Evolutionary conservation across 495 filamentous ascomycete genomes (phyloP), one percentile per base, ranked within the genome.

Genomic region (Pseudomonodictys pantanalensis): DNA sequence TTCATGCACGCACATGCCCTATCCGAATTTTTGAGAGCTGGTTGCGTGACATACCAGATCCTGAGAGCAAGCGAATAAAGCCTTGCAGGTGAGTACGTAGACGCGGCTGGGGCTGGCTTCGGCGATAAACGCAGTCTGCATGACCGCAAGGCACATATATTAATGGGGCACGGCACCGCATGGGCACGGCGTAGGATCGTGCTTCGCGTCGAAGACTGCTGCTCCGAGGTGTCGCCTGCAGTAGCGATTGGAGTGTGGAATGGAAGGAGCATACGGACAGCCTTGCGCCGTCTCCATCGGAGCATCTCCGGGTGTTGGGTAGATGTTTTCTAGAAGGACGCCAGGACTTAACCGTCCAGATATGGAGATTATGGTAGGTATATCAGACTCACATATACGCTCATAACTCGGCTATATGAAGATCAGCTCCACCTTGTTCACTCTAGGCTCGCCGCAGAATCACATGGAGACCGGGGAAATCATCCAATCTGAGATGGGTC

Each of bases 321-420:
- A 22, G 23, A 51, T 12, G 45, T 39, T 43, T 65, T 55, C 41
- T 54, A 39, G 56, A 65, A 44, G 47, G 28, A 20, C 15, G 12
- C 20, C 23, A 20, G 18, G 1, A 18, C n/a, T 50, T 45, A 30
- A 11, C 10, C 23, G 18, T 18, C 58, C 63, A 23, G 33, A 48
- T 39, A 17, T 23, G 52, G 57, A 28, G 54, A 35, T 30, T 29
- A 42, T n/a, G n/a, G n/a, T n/a, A 50, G 61, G 29, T 58, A 66
- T 66, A 66, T 56, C 57, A 30, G 24, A 26, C 30, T 53, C 39
- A 33, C 18, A 41, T 62, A 62, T 62, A 35, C 23, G 24, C 44
- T 62, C 43, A 54, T 62, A 58, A n/a, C 30, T 53, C 58, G 58
- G 63, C 58, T 58, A 62, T 60, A 62, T 62, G 56, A 54, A 52